Evolutionary conservation across 257 asterid species (phyloP), one percentile per base, ranked within the genome.

Genomic region (Scutellaria baicalensis): DNA sequence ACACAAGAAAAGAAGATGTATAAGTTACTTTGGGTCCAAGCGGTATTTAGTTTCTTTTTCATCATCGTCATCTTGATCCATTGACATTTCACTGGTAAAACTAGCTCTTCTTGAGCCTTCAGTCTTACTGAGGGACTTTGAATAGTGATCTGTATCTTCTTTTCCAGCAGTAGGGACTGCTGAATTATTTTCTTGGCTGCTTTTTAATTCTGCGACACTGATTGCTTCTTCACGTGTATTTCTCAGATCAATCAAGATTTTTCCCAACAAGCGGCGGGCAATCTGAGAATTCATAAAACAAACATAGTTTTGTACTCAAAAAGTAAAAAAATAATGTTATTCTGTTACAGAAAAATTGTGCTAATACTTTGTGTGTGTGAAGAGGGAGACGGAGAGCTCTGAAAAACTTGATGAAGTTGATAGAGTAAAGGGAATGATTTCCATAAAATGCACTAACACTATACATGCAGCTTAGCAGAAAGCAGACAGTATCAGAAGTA

Each of bases 251-350:
- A 94, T 94, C 85, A 89, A 66, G 52, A 94, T 77, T 80, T 94
- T 94, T 45, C 99, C 99, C 90, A 94, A 75, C 81, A 94, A 83
- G 62, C 99, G 97, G 21, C 99, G 93, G 52, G 99, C 97, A 77
- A 94, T 86, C 99, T 94, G 87, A 79, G 64, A 69, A 63, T 58
- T 55, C 77, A 60, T 6, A 51, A 61, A 74, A 18, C n/a, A n/a
- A n/a, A n/a, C 1, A 59, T 59, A 33, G 59, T 48, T 33, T 2
- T 70, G 31, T 43, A 16, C 31, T 51, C 48, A 60, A 69, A 47
- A 51, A 3, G 40, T 17, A 27, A 27, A 27, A 27, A 27, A 27
- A 27, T 2, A 27, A 11, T 23, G 49, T 17, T 35, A 62, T 17
- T 1, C 33, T 47, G 35, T 27, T 21, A 61, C 14, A 44, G 72